Conservation (phyloP, 805 yeast genomes). For the Myxozyma geophila region DNA sequence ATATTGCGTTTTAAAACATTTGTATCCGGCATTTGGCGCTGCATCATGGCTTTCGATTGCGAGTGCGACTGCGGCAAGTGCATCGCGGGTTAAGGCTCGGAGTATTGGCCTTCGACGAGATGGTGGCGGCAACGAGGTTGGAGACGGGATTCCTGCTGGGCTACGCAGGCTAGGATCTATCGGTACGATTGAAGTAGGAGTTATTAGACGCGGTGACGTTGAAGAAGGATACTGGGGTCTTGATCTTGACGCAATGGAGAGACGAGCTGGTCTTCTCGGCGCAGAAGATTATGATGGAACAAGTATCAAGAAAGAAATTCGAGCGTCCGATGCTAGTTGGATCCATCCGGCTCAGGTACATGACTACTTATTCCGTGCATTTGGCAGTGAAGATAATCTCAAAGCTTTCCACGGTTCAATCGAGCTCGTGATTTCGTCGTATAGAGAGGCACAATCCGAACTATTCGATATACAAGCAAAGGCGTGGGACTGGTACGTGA, state of each 20-base stretch:
- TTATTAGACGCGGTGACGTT: constrained; percentile 28
- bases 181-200: constrained; percentile 30
- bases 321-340: constrained; percentile 25
- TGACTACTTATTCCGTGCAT: constrained; percentile 27
- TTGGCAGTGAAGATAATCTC: constrained; percentile 23
- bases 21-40: constrained; percentile 28
- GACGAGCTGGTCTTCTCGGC: not conserved
- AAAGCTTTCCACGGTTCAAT: constrained; percentile 26
- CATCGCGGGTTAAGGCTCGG: constrained; percentile 23
- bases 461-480: not conserved
- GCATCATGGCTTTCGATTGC: constrained; percentile 31
- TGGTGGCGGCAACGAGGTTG: not conserved
- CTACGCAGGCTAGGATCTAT: constrained; percentile 12
- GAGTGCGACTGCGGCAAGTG: constrained; percentile 29
- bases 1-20: constrained; percentile 14
- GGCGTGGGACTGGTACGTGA: constrained; percentile 29
- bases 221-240: constrained; percentile 36
- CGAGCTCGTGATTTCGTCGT: constrained; percentile 28
- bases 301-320: not conserved
- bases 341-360: constrained; percentile 32
- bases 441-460: constrained; percentile 10
- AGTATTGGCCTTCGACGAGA: constrained; percentile 15
- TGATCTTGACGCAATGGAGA: constrained; percentile 28
- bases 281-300: not conserved
- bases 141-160: constrained; percentile 16